Evolutionary conservation across 2,329 filamentous ascomycete species (phyloP), one percentile per base, ranked within the genome.

Genomic region (Fusarium tanahbumbuense): DNA sequence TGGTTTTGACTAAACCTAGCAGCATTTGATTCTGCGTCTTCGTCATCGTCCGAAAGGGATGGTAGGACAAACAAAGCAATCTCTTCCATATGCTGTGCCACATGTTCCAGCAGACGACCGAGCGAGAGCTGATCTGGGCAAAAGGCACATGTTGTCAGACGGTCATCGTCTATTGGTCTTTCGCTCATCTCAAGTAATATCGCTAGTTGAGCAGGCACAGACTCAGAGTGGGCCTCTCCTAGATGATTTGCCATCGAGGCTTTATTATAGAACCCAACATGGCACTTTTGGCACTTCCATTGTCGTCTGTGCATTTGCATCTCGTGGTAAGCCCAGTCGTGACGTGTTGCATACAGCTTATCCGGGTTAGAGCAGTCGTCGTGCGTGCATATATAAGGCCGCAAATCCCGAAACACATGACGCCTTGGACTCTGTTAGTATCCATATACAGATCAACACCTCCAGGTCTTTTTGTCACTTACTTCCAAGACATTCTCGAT

Each of bases 151-250:
- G 9, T 27, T 10, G 9, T 27, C 3, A 10, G 27, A 10, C 9
- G 2, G 3, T 27, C 27, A 28, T 28, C 27, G 10, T 28, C 27
- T 1, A 28, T 4, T 12, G 27, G 27, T 11, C 27, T 28, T 6
- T 28, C 27, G 27, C 27, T 28, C 34, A 37, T 37, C 18, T 37
- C 34, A n/a, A 37, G 34, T 0, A 11, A 7, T 11, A 37, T n/a
- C 0, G 34, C 0, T 11, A 37, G 18, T 37, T 12, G 34, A 37
- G 5, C 2, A 2, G 34, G 0, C 18, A 7, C 18, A n/a, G 34
- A 37, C 10, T 37, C 34, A 6, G 18, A 2, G 9, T 37, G 34
- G 18, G 0, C 11, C 3, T 37, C 0, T 4, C 1, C 11, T 11
- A 37, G 3, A n/a, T 37, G 34, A 37, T 37, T 2, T 1, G 18